Conservation (phyloP, 2,329 filamentous ascomycete species). For the Seiridium cupressi region DNA sequence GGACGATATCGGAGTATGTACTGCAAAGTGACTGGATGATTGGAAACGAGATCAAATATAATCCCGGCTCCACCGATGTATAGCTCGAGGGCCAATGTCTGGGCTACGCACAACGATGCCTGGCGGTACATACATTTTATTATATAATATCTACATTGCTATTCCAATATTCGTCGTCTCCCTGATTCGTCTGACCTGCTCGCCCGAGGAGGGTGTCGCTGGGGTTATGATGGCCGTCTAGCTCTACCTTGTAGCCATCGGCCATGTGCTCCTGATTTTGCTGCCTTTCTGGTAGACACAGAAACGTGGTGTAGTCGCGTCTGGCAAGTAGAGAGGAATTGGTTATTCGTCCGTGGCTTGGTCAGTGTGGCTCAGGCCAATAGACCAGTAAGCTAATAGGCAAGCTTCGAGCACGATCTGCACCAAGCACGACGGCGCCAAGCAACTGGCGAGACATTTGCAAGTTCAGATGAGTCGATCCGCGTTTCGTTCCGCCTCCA, state of each 20-base stretch:
- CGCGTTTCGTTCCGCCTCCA: not conserved
- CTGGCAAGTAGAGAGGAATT: no score
- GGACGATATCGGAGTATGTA: not conserved
- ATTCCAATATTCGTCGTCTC: not conserved
- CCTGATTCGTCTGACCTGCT: no score
- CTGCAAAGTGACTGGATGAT: not conserved
- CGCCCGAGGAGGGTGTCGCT: no score
- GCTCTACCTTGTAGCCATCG: no score
- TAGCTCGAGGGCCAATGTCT: not conserved
- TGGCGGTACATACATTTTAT: not conserved
- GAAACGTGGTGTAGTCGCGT: no score
- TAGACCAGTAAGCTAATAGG: no score
- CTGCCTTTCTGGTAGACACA: no score
- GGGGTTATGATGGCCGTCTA: no score
- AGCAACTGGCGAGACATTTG: not conserved
- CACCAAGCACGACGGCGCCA: not conserved
- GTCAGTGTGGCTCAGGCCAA: no score
- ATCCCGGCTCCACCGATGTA: not conserved
- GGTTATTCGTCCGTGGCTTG: no score
- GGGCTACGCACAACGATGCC: not conserved
- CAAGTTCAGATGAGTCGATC: not conserved
- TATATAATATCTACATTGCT: slow-evolving; percentile 1
- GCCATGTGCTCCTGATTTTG: no score
- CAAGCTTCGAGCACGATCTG: not conserved
- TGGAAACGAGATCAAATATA: not conserved